These are phyloP conservation scores for Ascoidea tarda DNA, from an alignment of 805 yeast species.

Conservation along the genomic window DNA sequence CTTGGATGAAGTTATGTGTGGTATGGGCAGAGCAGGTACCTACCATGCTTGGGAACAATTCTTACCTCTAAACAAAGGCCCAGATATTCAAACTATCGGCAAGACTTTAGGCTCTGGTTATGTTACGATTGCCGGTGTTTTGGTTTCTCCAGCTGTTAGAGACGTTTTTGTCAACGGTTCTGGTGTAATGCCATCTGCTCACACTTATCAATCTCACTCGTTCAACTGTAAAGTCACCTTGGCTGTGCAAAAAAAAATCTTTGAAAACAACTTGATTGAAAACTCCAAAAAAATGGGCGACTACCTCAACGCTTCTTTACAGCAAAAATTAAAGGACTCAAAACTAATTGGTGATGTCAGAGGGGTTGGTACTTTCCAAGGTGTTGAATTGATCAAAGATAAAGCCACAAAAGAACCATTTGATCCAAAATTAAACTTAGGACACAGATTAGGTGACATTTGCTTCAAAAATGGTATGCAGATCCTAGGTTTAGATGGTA, in stretches of 20 bases:
- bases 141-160: constrained; percentile 26
- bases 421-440: constrained; percentile 22
- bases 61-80: constrained; percentile 23
- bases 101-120: constrained; percentile 36
- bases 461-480: constrained; percentile 32
- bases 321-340: constrained; percentile 18
- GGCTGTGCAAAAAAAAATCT: constrained; percentile 30
- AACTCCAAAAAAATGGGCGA: constrained; percentile 30
- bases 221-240: constrained; percentile 32
- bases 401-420: constrained; percentile 36
- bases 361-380: constrained; percentile 50
- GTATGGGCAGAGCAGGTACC: constrained; percentile 38
- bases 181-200: constrained; percentile 28
- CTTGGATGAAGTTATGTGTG: constrained; percentile 46
- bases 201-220: constrained; percentile 36
- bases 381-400: constrained; percentile 42
- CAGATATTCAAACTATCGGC: constrained; percentile 35
- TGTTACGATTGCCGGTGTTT: constrained; percentile 32
- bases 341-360: constrained; percentile 42
- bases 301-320: constrained; percentile 24
- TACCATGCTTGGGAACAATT: constrained; percentile 33
- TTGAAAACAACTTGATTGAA: constrained; percentile 19
- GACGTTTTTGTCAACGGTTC: constrained; percentile 25
- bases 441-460: constrained; percentile 18
- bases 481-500: constrained; percentile 33